Evolutionary conservation across 2,329 filamentous ascomycete species (phyloP).

Genomic region (Fusarium xylarioides): DNA sequence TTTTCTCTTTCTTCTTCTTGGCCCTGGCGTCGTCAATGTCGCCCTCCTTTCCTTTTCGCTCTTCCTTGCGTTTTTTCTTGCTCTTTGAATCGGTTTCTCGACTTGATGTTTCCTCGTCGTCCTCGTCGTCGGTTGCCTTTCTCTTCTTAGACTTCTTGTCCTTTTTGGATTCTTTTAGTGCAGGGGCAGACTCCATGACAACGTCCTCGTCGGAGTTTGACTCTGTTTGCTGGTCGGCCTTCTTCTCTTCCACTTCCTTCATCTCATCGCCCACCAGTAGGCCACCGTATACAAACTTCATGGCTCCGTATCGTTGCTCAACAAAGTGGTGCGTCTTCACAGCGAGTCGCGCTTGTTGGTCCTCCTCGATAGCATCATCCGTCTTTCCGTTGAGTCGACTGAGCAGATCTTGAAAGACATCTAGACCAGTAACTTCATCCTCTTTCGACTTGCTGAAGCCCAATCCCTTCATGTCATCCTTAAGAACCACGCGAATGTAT

Average conservation of each 20-base stretch:
- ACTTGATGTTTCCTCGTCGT: slow-evolving; percentile 44
- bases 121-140: slow-evolving; percentile 53
- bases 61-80: slow-evolving; percentile 51
- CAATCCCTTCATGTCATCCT: slow-evolving; percentile 90
- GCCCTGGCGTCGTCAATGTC: slow-evolving; percentile 34
- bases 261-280: slow-evolving; percentile 69
- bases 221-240: slow-evolving; percentile 11
- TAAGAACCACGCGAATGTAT: slow-evolving; percentile 84
- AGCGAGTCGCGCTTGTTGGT: slow-evolving; percentile 73
- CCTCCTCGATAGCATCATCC: slow-evolving; percentile 75
- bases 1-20: slow-evolving; percentile 50
- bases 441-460: slow-evolving; percentile 81
- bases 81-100: slow-evolving; percentile 47
- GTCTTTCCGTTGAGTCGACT: slow-evolving; percentile 90
- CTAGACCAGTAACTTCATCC: slow-evolving; percentile 83
- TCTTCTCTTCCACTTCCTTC: slow-evolving; percentile 48
- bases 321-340: slow-evolving; percentile 78
- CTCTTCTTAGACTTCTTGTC: slow-evolving; percentile 61
- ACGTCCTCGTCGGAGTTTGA: slow-evolving; percentile 32
- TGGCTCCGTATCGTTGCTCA: slow-evolving; percentile 77
- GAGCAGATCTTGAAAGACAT: slow-evolving; percentile 85
- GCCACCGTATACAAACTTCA: slow-evolving; percentile 90
- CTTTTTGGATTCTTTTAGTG: slow-evolving; percentile 47
- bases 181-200: slow-evolving; percentile 35
- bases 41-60: slow-evolving; percentile 47